Evolutionary conservation across 768 basidiomycete genomes (phyloP), one percentile per base, ranked within the genome.

Genomic region (Infundibulicybe gibba): DNA sequence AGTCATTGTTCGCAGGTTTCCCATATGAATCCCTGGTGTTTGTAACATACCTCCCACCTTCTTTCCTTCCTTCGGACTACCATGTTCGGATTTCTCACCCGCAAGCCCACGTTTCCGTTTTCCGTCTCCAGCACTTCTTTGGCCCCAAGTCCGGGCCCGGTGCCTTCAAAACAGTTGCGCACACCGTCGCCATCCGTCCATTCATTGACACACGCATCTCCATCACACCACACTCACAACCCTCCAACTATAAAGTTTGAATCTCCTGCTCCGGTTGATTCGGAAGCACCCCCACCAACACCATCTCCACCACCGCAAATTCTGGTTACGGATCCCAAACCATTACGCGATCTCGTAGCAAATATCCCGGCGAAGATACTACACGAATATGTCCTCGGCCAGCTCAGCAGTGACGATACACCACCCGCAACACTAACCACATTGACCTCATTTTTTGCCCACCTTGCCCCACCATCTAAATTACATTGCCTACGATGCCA

Each of bases 401-500:
- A 74, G 49, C 68, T 88, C 43, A 57, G 58, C 61, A 58, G 41
- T 49, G 44, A 57, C 65, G 9, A 70, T 75, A 51, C 79, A 74
- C 6, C 66, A 74, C 55, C 63, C 2, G 53, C 61, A 16, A 71
- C 70, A 0, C 67, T 86, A 5, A 54, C 71, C 12, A 62, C 72
- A 14, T 67, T 90, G 5, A 66, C 76, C 2, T 39, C 67, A 0
- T 90, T 90, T 63, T 88, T 88, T 60, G 61, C 75, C 5, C 57
- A 71, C 2, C 80, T 90, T 40, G 66, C 70, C 0, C 85, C 84
- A 0, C 88, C 88, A 1, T 85, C 85, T 2, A 66, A 68, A 34
- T 69, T 87, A 9, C 88, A 91, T 53, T 91, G 89, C 50, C 74
- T 81, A 16, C 78, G 88, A 3, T 90, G 89, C 60, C 88, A 91